Evolutionary conservation across 2,329 filamentous ascomycete genomes (phyloP), one percentile per base, ranked within the genome.

Genomic region (Cephalotrichum gorgonifer): DNA sequence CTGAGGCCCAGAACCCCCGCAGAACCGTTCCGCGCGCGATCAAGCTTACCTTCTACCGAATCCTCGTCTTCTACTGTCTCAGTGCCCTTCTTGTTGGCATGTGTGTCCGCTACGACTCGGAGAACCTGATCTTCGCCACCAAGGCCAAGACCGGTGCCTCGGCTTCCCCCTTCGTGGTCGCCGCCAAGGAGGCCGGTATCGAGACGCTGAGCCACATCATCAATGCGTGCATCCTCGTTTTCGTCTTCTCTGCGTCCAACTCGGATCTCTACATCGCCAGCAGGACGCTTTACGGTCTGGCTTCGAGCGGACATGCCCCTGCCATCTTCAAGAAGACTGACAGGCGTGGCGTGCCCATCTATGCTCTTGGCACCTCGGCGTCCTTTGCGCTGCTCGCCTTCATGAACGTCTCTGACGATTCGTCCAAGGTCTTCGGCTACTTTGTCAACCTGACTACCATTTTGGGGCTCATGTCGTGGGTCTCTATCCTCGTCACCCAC

Each of bases 31-130:
- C 86, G 6, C 79, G 81, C 52, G 86, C 85, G 48, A 89, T 89
- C 71, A 85, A 81, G 42, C 74, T 88, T 45, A 89, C 85, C 55
- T 90, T 90, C 66, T 90, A 79, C 70, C 86, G 86, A 51, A 90
- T 91, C 62, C 66, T 88, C 55, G 71, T 90, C 69, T 91, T 91
- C 72, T 91, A 91, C 71, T 74, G 81, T 57, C 64, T 88, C 51
- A 82, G 78, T 22, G 83, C 89, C 31, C 74, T 91, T 47, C 73
- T 90, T 47, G 71, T 91, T 49, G 86, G 86, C 59, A 86, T 88
- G 75, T 73, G 85, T 47, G 83, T 91, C 4, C 84, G 85, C 1
- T 90, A 85, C 71, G 68, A 90, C 71, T 78, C 76, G 35, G 0
- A 54, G 0, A 63, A 77, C 1, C 79, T 88, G 5, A 64, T 69